These are phyloP conservation scores for Bothriochloa decipiens DNA, from an alignment of 176 grass and related monocot species.

Conservation along the genomic window DNA sequence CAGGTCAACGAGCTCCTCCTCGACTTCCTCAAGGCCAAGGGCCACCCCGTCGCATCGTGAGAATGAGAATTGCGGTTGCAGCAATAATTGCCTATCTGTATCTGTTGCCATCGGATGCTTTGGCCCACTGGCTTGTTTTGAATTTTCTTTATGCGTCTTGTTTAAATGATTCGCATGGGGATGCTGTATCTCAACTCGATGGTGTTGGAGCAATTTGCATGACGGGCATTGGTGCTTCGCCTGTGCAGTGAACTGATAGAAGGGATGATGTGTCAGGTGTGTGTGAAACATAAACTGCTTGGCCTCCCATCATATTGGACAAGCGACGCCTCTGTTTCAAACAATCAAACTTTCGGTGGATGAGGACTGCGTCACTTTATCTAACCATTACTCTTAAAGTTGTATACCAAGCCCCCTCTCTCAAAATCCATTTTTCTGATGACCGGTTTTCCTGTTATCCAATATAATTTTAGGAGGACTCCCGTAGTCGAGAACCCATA, in stretches of 20 bases:
- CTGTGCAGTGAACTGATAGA: not conserved
- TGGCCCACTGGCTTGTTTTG: not conserved
- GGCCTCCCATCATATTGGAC: too few species aligned
- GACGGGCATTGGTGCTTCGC: not conserved
- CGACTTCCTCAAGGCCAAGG: slow-evolving; percentile 43
- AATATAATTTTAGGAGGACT: too few species aligned
- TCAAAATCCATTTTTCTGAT: too few species aligned
- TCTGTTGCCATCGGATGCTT: not conserved
- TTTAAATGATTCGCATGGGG: not conserved
- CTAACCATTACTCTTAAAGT: too few species aligned
- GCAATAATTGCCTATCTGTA: not conserved
- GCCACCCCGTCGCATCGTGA: slow-evolving; percentile 5
- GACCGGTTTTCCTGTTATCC: too few species aligned
- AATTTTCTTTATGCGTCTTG: not conserved
- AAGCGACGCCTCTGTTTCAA: too few species aligned
- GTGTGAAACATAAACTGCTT: too few species aligned
- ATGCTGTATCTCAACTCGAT: not conserved
- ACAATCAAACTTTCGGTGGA: too few species aligned
- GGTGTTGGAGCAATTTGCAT: not conserved
- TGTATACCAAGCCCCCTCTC: too few species aligned
- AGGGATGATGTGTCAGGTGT: not conserved
- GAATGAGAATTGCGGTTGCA: not conserved
- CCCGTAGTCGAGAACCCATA: too few species aligned
- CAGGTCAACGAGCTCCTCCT: slow-evolving; percentile 49
- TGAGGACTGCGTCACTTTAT: too few species aligned